phyloP scores from a whole-genome alignment of 371 early-diverging fungal genomes.

The Zychaea mexicana region DNA sequence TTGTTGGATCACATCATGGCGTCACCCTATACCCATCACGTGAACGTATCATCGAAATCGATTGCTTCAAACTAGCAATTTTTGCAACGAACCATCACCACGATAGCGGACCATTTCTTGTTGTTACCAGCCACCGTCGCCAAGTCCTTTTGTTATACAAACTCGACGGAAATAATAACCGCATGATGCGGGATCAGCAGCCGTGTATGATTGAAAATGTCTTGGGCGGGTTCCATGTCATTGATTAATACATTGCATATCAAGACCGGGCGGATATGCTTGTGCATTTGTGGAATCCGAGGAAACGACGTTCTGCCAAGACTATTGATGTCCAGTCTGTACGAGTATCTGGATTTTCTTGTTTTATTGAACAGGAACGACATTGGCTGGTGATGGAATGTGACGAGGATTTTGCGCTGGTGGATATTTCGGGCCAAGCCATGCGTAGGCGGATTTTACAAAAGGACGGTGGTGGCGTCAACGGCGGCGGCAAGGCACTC shows the following conservation, averaged over 20 bases:
- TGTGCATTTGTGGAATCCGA: neutral
- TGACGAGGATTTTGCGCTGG: neutral
- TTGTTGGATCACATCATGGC: neutral
- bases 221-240: neutral
- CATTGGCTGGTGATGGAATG: neutral
- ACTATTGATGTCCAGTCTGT: neutral
- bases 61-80: too few species aligned
- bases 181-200: too few species aligned
- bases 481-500: too few species aligned
- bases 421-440: neutral
- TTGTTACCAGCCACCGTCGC: too few species aligned
- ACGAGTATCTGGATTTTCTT: neutral
- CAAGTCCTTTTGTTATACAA: neutral
- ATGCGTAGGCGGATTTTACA: neutral
- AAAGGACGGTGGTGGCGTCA: neutral
- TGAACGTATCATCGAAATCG: too few species aligned
- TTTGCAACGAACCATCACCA: neutral
- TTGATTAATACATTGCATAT: neutral
- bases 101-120: too few species aligned
- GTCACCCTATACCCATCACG: neutral
- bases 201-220: too few species aligned
- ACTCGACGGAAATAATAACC: too few species aligned
- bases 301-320: neutral
- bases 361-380: neutral
- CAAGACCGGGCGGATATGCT: neutral